Conservation (phyloP, 2,329 filamentous ascomycete species). For the Coleophoma eucalyptorum region DNA sequence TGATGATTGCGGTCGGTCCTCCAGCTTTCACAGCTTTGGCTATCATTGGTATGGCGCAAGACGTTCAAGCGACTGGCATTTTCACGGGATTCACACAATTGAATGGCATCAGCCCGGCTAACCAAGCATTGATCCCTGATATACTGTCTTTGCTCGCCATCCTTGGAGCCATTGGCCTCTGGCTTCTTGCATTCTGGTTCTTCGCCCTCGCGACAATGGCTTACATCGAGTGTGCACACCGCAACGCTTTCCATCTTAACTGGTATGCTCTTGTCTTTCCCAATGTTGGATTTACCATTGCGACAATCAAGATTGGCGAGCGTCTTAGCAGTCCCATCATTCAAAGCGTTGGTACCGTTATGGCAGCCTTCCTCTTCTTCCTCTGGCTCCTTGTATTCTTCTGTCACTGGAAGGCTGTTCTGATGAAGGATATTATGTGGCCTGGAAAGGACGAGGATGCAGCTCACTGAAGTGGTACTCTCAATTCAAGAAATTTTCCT, state of each 20-base stretch:
- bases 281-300: slow-evolving; percentile 54
- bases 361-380: slow-evolving; percentile 45
- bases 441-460: slow-evolving; percentile 28
- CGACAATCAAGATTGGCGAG: slow-evolving; percentile 49
- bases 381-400: slow-evolving; percentile 24
- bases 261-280: slow-evolving; percentile 64
- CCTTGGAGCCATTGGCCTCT: slow-evolving; percentile 51
- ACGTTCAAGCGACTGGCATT: slow-evolving; percentile 11
- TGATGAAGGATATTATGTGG: slow-evolving; percentile 23
- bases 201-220: slow-evolving; percentile 37
- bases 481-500: background rate
- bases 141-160: slow-evolving; percentile 29
- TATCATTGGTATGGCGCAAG: slow-evolving; percentile 56
- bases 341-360: slow-evolving; percentile 29
- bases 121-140: slow-evolving; percentile 32
- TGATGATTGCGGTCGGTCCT: slow-evolving; percentile 73
- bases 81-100: slow-evolving; percentile 19
- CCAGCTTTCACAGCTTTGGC: slow-evolving; percentile 70
- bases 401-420: slow-evolving; percentile 22
- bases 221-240: slow-evolving; percentile 32
- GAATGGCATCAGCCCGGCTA: slow-evolving; percentile 36
- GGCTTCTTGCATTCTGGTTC: slow-evolving; percentile 57
- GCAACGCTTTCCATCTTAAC: slow-evolving; percentile 52
- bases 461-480: background rate
- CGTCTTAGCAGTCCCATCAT: slow-evolving; percentile 39